phyloP scores from a whole-genome alignment of 345 rosid species.

The Aurinia saxatilis region DNA sequence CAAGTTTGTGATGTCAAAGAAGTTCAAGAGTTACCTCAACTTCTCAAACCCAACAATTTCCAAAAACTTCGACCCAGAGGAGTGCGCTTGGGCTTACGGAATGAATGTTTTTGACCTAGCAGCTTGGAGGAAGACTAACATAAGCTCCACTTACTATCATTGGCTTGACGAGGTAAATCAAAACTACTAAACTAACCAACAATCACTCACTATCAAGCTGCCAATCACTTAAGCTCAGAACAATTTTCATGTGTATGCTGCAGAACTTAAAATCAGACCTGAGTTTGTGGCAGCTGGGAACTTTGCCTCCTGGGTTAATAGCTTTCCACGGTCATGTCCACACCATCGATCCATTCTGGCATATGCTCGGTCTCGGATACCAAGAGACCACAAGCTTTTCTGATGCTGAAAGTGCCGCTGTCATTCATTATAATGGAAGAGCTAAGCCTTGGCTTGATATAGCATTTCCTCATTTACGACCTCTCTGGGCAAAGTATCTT shows the following conservation, averaged over 20 bases:
- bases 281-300: constrained; percentile 96
- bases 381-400: constrained; percentile 66
- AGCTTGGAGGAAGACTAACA: constrained; percentile 90
- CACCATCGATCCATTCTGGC: constrained; percentile 91
- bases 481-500: constrained; percentile 77
- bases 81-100: constrained; percentile 99
- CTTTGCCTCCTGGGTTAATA: constrained; percentile 85
- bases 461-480: constrained; percentile 76
- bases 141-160: constrained; percentile 77
- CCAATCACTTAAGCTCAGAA: background rate
- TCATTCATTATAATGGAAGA: constrained; percentile 90
- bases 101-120: constrained; percentile 87
- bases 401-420: constrained; percentile 73
- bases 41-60: constrained; percentile 77
- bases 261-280: constrained; percentile 94
- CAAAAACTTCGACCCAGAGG: constrained; percentile 55
- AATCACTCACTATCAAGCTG: background rate
- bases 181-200: background rate
- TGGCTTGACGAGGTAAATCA: constrained; percentile 81
- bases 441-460: constrained; percentile 99
- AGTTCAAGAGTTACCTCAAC: constrained; percentile 78
- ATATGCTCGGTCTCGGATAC: constrained; percentile 93
- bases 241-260: constrained; percentile 7
- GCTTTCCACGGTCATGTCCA: constrained; percentile 93
- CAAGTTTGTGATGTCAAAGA: constrained; percentile 78